Conservation (phyloP, 352 stramenopile species). For the Phytophthora brassicae region DNA sequence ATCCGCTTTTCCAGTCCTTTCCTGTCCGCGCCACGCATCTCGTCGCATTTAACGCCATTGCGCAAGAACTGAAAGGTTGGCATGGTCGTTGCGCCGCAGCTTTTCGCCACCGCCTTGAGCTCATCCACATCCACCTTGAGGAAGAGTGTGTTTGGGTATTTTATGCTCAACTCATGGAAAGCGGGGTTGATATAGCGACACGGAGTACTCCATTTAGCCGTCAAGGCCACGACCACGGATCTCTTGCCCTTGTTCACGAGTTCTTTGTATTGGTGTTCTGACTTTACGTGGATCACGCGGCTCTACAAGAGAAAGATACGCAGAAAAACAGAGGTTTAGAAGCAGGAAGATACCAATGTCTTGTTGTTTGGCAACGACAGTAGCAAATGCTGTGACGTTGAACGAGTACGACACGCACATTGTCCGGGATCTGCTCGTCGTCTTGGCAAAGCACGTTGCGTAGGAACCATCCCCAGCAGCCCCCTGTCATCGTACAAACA, state of each 20-base stretch:
- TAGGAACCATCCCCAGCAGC: conserved; percentile 71
- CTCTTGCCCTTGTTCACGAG: conserved; percentile 63
- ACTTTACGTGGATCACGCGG: conserved; percentile 72
- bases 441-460: conserved; percentile 57
- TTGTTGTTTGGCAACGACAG: not conserved
- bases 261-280: conserved; percentile 71
- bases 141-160: conserved; percentile 83
- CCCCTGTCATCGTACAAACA: conserved; percentile 57
- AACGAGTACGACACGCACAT: conserved; percentile 35
- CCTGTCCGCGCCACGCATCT: conserved; percentile 85
- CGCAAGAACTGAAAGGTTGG: conserved; percentile 96
- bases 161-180: conserved; percentile 83
- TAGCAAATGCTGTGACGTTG: not conserved
- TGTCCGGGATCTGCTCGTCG: conserved; percentile 46
- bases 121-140: conserved; percentile 91
- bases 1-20: conserved; percentile 55
- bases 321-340: not conserved
- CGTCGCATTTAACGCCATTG: conserved; percentile 84
- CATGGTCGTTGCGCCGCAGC: conserved; percentile 89
- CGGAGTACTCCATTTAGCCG: conserved; percentile 85
- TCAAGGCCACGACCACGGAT: conserved; percentile 85
- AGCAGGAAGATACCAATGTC: not conserved
- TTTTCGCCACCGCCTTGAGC: conserved; percentile 43
- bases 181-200: conserved; percentile 85
- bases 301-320: conserved; percentile 32